Base-by-base conservation (phyloP, 192 early-diverging fungal genomes). In the Spizellomyces sp. region DNA sequence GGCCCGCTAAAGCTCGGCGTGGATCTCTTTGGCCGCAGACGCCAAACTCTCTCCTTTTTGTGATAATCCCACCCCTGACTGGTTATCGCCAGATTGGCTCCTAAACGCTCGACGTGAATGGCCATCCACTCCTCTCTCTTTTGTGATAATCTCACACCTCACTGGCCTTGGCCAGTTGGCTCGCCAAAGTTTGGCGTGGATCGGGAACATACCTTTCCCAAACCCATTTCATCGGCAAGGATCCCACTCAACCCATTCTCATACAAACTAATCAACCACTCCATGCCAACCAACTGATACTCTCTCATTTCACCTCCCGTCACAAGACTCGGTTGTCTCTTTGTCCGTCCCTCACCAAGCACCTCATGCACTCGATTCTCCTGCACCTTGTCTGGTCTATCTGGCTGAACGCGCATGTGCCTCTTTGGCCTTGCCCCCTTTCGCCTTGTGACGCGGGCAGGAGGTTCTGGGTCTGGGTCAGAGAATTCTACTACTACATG, bases 181-280 rank as follows among this genome's bases (percentile, higher is more conserved):
- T n/a, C n/a, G n/a, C n/a, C n/a, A n/a, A n/a, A n/a, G n/a, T 36
- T 36, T 36, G 27, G 17, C 14, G 21, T 63, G 48, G 8, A 15
- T 50, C 14, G 41, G 50, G 21, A 4, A 14, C 43, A 67, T 64
- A 86, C 87, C 75, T 95, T 94, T 64, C 93, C 94, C 15, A 95
- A 80, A 50, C 94, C 96, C 96, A 97, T 96, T 64, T 96, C 94
- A 79, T 98, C 97, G 8, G 93, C 96, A 48, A 98, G 75, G 71
- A 98, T 98, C 19, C 97, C 97, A 65, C 96, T 98, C 17, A 98
- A 76, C 12, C 97, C 96, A 77, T 97, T 96, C 62, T 96, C 94
- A 81, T 94, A 99, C 6, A 99, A 81, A 73, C 88, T 92, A 56
- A 93, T 90, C 68, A 99, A 78, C 97, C 97, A 99, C 75, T 97